Conservation (phyloP, 495 filamentous ascomycete genomes). For the Barbatosphaeria neglecta region DNA sequence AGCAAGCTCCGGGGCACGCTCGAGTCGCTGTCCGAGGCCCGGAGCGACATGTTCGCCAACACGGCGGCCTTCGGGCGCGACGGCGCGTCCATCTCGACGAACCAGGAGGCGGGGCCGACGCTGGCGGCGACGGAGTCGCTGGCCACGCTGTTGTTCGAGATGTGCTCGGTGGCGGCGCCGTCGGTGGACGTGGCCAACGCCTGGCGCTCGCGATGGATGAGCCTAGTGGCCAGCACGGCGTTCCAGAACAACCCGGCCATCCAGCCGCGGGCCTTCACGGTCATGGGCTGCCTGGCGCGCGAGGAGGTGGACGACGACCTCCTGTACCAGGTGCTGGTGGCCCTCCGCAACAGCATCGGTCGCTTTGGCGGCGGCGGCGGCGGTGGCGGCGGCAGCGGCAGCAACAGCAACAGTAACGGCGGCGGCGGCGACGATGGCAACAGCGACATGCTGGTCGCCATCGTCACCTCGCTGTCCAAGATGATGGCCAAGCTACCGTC, state of each 20-base stretch:
- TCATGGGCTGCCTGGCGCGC: conserved; percentile 56
- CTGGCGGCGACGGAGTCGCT: conserved; percentile 41
- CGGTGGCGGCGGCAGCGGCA: conserved; percentile 45
- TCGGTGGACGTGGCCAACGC: conserved; percentile 52
- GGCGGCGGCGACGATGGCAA: conserved; percentile 47
- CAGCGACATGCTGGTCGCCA: conserved; percentile 54
- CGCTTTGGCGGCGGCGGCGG: conserved; percentile 47
- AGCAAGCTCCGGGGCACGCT: conserved; percentile 42
- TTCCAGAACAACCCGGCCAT: conserved; percentile 62
- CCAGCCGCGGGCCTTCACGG: conserved; percentile 53
- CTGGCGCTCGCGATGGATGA: conserved; percentile 64
- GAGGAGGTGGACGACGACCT: conserved; percentile 59
- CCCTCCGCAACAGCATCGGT: conserved; percentile 45
- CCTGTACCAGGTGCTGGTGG: conserved; percentile 56
- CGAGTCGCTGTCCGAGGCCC: conserved; percentile 42
- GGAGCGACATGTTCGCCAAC: conserved; percentile 34
- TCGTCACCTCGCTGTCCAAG: conserved; percentile 51
- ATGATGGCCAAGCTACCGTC: conserved; percentile 57
- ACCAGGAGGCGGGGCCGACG: conserved; percentile 33
- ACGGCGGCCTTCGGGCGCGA: conserved; percentile 24
- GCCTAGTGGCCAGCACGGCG: conserved; percentile 54
- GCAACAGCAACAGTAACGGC: conserved; percentile 44
- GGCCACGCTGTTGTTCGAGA: conserved; percentile 45
- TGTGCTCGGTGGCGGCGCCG: conserved; percentile 49
- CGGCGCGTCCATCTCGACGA: conserved; percentile 31